Conservation (phyloP, 2,329 filamentous ascomycete species). For the Aspergillus sp. region DNA sequence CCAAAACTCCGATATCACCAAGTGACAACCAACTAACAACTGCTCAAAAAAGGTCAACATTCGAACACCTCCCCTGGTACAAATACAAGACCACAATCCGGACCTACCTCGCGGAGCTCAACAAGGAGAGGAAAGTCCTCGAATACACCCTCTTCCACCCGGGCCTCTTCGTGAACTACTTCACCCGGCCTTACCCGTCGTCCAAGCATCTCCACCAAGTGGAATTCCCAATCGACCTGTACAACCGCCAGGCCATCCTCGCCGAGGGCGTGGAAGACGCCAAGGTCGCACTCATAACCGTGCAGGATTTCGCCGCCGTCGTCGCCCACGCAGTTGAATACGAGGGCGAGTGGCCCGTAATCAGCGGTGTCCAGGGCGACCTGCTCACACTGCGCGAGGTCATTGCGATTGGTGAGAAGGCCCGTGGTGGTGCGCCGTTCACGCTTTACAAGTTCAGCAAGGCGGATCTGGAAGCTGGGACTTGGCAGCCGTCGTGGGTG, state of each 20-base stretch:
- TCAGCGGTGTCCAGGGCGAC: conserved; percentile 1
- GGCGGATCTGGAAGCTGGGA: background rate
- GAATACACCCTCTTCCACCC: conserved; percentile 14
- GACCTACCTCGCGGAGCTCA: conserved; percentile 5
- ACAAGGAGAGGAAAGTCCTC: conserved; percentile 7
- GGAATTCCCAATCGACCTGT: background rate
- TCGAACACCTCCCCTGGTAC: conserved; percentile 7
- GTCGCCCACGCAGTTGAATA: conserved; percentile 2
- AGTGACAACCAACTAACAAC: background rate
- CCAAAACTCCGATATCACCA: too few species aligned
- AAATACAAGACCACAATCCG: conserved; percentile 6
- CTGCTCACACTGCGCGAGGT: background rate
- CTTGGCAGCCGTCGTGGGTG: conserved; percentile 1
- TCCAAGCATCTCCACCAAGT: background rate
- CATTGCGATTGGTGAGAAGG: background rate
- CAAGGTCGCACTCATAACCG: background rate
- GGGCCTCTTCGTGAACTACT: conserved; percentile 6
- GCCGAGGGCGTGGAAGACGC: background rate
- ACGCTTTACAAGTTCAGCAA: background rate
- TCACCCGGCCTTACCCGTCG: conserved; percentile 2
- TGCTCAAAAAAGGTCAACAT: background rate
- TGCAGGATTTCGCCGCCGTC: conserved; percentile 2
- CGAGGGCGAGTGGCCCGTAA: conserved; percentile 10
- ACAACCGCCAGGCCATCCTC: background rate
- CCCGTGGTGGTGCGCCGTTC: conserved; percentile 1